Evolutionary conservation across 208 protist genomes (phyloP).

Genomic region (Leishmania turanica): DNA sequence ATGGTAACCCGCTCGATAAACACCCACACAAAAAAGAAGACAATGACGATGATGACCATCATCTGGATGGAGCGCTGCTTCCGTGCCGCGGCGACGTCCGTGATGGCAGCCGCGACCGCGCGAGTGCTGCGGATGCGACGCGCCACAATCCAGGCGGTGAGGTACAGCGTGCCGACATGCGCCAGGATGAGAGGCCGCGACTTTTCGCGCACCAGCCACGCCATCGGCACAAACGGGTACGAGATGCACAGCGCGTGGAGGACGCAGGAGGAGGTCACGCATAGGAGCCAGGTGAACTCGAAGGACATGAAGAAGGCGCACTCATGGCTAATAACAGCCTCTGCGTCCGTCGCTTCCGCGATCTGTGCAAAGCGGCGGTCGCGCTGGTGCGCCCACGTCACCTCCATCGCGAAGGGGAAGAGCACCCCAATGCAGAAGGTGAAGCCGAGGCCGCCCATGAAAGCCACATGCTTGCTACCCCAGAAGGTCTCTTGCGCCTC

Average conservation of each 20-base stretch:
- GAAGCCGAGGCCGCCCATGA: constrained; percentile 58
- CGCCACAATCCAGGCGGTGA: constrained; percentile 21
- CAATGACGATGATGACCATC: constrained; percentile 46
- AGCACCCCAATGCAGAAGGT: constrained; percentile 67
- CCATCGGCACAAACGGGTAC: constrained; percentile 82
- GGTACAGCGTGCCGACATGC: constrained; percentile 36
- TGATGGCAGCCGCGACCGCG: constrained; percentile 17
- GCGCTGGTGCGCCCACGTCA: constrained; percentile 51
- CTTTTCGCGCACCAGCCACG: constrained; percentile 64
- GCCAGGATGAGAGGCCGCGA: constrained; percentile 43
- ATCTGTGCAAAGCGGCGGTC: constrained; percentile 41
- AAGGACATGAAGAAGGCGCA: constrained; percentile 49
- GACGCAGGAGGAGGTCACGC: constrained; percentile 18
- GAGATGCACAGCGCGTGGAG: constrained; percentile 67
- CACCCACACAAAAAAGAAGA: constrained; percentile 41
- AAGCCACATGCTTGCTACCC: constrained; percentile 63
- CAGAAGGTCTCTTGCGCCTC: constrained; percentile 51
- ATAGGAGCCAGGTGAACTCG: constrained; percentile 36
- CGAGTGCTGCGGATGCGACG: constrained; percentile 33
- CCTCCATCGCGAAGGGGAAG: constrained; percentile 66
- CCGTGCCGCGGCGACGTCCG: constrained; percentile 28
- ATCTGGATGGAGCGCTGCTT: constrained; percentile 65
- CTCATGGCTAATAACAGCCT: constrained; percentile 28
- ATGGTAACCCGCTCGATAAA: constrained; percentile 45
- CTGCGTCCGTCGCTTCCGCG: constrained; percentile 15